Conservation (phyloP, 78 protist species). For the Dictyostelium intermedium region DNA sequence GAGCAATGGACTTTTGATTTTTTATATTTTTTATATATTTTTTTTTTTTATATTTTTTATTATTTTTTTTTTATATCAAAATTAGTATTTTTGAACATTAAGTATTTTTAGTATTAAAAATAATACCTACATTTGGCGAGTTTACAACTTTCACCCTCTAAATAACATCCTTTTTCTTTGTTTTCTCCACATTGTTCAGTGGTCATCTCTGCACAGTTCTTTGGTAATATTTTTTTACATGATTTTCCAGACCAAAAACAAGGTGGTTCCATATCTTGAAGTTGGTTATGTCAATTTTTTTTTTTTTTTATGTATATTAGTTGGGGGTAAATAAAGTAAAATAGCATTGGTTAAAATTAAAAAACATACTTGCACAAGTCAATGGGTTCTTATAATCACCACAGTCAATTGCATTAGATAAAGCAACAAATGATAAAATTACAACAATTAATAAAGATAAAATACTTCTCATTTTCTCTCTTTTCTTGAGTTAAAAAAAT, state of each 20-base stretch:
- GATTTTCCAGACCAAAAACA: background rate
- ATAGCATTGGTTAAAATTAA: too few species aligned
- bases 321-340: too few species aligned
- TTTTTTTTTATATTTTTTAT: too few species aligned
- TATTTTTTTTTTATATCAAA: too few species aligned
- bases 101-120: background rate
- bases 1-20: conserved; percentile 12
- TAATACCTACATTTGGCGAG: background rate
- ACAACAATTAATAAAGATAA: background rate
- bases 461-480: background rate
- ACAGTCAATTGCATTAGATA: background rate
- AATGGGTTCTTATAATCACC: background rate
- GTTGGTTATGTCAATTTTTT: too few species aligned
- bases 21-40: too few species aligned
- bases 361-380: background rate
- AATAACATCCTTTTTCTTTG: background rate
- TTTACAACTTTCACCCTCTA: background rate
- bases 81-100: too few species aligned
- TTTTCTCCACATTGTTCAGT: background rate
- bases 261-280: background rate
- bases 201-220: background rate
- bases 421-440: background rate
- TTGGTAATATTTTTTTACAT: background rate
- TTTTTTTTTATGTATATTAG: too few species aligned
- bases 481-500: background rate